Conservation (phyloP, 2,329 filamentous ascomycete species). For the Fonsecaea monophora region DNA sequence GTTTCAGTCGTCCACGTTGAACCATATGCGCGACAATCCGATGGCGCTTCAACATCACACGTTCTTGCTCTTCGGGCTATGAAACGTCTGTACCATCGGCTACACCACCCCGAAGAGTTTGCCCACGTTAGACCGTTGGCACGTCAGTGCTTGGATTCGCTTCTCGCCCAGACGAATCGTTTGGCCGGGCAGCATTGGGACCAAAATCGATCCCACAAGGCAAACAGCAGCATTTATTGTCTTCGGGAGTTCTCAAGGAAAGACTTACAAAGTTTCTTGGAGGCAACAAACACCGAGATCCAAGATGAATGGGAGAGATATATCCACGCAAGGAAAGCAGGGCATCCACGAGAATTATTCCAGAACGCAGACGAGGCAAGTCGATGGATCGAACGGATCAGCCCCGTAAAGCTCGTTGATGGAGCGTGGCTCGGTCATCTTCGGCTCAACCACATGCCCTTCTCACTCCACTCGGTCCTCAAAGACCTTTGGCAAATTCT, state of each 20-base stretch:
- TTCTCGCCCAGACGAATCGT: neutral
- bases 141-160: neutral
- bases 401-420: neutral
- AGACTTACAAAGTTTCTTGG: neutral
- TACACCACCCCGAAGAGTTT: neutral
- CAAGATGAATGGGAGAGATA: slow-evolving; percentile 1
- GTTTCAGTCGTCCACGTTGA: neutral
- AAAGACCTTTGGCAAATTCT: neutral
- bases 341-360: neutral
- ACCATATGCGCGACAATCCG: neutral
- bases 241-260: neutral
- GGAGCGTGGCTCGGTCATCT: neutral
- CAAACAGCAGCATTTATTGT: neutral
- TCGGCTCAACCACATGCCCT: neutral
- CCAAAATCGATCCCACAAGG: neutral
- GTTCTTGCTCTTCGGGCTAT: neutral
- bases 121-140: neutral
- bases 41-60: neutral
- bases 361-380: neutral
- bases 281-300: neutral
- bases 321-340: neutral
- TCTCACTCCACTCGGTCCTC: neutral
- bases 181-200: neutral
- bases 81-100: neutral
- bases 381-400: neutral